Percentiles rank a stretch among this genome's conserved stretches.
These are phyloP conservation scores for Areca catechu DNA, from an alignment of 176 grass and related monocot species.

Conservation along the genomic window DNA sequence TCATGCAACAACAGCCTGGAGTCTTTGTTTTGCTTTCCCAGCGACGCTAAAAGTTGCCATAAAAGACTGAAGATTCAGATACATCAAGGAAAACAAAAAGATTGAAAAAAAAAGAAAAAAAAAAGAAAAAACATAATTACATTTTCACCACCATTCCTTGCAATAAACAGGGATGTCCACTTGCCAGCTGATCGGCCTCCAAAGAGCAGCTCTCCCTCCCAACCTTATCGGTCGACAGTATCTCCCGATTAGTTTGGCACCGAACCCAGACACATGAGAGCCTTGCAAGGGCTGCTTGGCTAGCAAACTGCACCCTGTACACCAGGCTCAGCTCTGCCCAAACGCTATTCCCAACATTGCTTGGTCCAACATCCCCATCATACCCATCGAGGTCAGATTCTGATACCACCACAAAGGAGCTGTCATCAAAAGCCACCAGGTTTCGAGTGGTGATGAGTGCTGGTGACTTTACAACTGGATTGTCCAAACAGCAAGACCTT, in stretches of 20 bases:
- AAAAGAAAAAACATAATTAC: slow-evolving; percentile 14
- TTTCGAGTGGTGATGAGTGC: slow-evolving; percentile 28
- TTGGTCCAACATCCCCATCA: slow-evolving; percentile 14
- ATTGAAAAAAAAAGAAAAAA: slow-evolving; percentile 13
- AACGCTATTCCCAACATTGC: slow-evolving; percentile 34
- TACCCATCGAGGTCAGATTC: slow-evolving; percentile 81
- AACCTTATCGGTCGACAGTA: slow-evolving; percentile 17
- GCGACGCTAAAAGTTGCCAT: no score
- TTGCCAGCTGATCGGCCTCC: slow-evolving; percentile 43
- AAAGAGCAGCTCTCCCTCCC: slow-evolving; percentile 52
- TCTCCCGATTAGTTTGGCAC: slow-evolving; percentile 25
- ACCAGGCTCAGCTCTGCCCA: slow-evolving; percentile 68
- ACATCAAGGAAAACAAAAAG: not conserved
- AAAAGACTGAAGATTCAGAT: no score
- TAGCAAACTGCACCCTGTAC: slow-evolving; percentile 53
- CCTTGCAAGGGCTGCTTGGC: slow-evolving; percentile 49
- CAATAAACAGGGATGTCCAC: slow-evolving; percentile 31
- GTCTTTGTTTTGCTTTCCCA: no score
- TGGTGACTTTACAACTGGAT: slow-evolving; percentile 28
- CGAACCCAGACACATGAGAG: slow-evolving; percentile 68
- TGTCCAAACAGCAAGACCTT: slow-evolving; percentile 13
- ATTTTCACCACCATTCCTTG: slow-evolving; percentile 58
- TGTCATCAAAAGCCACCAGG: slow-evolving; percentile 56
- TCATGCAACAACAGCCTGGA: no score
- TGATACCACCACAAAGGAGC: slow-evolving; percentile 65